These are phyloP conservation scores for Trichoderma asperelloides DNA, from an alignment of 495 filamentous ascomycete species.

Conservation along the genomic window DNA sequence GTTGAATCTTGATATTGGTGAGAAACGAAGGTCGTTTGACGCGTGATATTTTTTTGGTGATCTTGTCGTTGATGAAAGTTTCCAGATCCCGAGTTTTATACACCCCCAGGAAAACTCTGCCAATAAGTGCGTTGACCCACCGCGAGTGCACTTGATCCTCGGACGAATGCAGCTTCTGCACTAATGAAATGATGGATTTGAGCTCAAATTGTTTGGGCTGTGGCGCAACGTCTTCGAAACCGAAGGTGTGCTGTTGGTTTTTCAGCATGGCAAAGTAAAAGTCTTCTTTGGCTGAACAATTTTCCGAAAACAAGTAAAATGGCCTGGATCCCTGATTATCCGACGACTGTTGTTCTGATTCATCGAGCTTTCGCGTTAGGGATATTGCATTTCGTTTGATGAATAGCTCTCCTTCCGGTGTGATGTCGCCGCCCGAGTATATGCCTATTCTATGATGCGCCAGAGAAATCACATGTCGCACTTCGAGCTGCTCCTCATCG, in stretches of 20 bases:
- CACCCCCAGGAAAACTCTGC: constrained; percentile 75
- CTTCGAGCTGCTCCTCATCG: constrained; percentile 76
- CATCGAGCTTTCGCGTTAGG: constrained; percentile 60
- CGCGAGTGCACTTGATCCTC: constrained; percentile 87
- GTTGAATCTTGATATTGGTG: constrained; percentile 66
- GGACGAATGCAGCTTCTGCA: constrained; percentile 82
- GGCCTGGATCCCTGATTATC: constrained; percentile 57
- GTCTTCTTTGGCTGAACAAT: constrained; percentile 91
- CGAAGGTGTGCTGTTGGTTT: constrained; percentile 62
- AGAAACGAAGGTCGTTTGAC: constrained; percentile 89
- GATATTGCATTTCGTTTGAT: constrained; percentile 93
- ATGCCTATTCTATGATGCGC: constrained; percentile 80
- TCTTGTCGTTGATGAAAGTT: constrained; percentile 68
- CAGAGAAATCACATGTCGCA: constrained; percentile 88
- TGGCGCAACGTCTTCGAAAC: constrained; percentile 48
- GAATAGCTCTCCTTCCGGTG: constrained; percentile 87
- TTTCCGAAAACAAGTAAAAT: constrained; percentile 90
- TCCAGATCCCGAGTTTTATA: constrained; percentile 80
- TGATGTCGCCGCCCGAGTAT: constrained; percentile 70
- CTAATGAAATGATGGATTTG: constrained; percentile 74
- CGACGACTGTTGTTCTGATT: constrained; percentile 39
- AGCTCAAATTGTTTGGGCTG: constrained; percentile 70
- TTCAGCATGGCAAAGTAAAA: constrained; percentile 91
- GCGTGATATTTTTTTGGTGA: constrained; percentile 91
- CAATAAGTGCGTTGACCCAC: constrained; percentile 88